phyloP scores from a whole-genome alignment of 1,139 yeast genomes.

The Pichia terricola region DNA sequence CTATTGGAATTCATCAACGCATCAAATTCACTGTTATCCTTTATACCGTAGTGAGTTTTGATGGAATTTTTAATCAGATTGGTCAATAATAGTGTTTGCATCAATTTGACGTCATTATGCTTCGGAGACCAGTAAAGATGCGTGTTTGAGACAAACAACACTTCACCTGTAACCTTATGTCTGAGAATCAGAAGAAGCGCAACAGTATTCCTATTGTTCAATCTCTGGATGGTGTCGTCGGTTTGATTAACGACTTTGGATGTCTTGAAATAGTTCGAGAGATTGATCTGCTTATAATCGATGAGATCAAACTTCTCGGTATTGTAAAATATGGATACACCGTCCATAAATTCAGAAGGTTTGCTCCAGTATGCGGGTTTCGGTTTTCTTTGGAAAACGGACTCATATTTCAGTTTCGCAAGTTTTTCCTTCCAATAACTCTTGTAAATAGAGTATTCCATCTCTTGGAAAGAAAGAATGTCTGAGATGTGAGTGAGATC shows the following conservation, averaged over 20 bases:
- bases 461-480: constrained; percentile 53
- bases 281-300: constrained; percentile 33
- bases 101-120: constrained; percentile 42
- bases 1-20: constrained; percentile 8
- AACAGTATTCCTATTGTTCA: constrained; percentile 47
- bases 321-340: constrained; percentile 46
- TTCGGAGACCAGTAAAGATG: constrained; percentile 51
- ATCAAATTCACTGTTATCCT: constrained; percentile 17
- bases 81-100: constrained; percentile 43
- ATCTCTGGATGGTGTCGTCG: constrained; percentile 28
- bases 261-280: constrained; percentile 30
- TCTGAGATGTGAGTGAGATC: constrained; percentile 34
- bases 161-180: constrained; percentile 32
- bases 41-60: constrained; percentile 18
- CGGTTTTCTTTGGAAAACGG: constrained; percentile 39
- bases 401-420: constrained; percentile 26
- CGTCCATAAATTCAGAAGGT: constrained; percentile 40
- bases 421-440: constrained; percentile 32
- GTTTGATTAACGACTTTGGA: constrained; percentile 31
- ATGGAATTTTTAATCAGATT: constrained; percentile 16
- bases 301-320: constrained; percentile 35
- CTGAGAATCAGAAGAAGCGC: constrained; percentile 38
- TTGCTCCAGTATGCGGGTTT: constrained; percentile 43
- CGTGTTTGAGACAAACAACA: constrained; percentile 42
- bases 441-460: constrained; percentile 40